Conservation (phyloP, 1,284 basidiomycete species). For the Leccinum holopus region DNA sequence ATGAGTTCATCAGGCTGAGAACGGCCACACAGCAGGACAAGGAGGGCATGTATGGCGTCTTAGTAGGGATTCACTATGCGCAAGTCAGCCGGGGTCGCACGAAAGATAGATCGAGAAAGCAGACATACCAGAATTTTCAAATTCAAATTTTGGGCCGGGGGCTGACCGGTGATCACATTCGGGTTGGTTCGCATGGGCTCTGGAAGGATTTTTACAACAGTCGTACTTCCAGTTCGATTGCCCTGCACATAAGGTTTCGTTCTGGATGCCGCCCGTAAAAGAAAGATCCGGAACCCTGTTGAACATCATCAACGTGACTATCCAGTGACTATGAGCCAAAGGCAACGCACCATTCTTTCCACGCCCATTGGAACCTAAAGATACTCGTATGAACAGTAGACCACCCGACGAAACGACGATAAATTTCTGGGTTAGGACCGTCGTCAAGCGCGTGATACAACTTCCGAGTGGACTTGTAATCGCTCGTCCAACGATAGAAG, state of each 20-base stretch:
- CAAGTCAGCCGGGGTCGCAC: slow-evolving; percentile 6
- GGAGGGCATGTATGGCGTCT: slow-evolving; percentile 75
- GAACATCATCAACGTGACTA: background rate
- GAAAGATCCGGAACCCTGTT: slow-evolving; percentile 36
- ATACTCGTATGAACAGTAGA: slow-evolving; percentile 97
- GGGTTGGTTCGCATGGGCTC: slow-evolving; percentile 68
- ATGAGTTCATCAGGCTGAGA: slow-evolving; percentile 81
- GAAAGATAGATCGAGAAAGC: background rate
- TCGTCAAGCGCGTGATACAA: slow-evolving; percentile 77
- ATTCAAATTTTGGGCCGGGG: slow-evolving; percentile 83
- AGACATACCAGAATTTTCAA: slow-evolving; percentile 69
- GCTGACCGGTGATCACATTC: slow-evolving; percentile 63
- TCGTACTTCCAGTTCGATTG: slow-evolving; percentile 88
- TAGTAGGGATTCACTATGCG: slow-evolving; percentile 69
- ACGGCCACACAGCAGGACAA: slow-evolving; percentile 77
- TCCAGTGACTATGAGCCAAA: background rate
- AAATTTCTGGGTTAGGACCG: slow-evolving; percentile 83
- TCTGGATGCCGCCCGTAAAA: slow-evolving; percentile 62
- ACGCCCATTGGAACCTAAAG: slow-evolving; percentile 96
- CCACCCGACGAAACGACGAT: slow-evolving; percentile 88
- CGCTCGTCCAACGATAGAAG: slow-evolving; percentile 90
- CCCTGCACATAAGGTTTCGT: slow-evolving; percentile 83
- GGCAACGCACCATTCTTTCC: slow-evolving; percentile 91
- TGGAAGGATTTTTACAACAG: slow-evolving; percentile 93
- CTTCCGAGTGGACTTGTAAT: slow-evolving; percentile 79